These are phyloP conservation scores for Pseudozyma pruni DNA, from an alignment of 1,284 basidiomycete genomes.

Conservation along the genomic window DNA sequence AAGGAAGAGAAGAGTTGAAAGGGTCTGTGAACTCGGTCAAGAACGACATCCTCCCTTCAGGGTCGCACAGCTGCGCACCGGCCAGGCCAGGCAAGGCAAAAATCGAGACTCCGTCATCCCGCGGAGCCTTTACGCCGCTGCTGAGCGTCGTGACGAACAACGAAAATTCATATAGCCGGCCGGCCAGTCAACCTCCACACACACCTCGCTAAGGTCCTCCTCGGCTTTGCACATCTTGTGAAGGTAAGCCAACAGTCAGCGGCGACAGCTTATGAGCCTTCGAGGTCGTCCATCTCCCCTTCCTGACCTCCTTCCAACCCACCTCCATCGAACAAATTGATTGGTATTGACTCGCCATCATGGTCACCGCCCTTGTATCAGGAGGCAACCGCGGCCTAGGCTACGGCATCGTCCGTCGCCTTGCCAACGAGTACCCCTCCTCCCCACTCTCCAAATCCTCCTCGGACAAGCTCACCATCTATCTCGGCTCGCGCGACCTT, in stretches of 20 bases:
- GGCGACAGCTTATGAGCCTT: no score
- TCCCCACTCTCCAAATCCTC: slow-evolving; percentile 26
- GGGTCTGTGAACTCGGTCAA: no score
- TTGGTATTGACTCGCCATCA: neutral
- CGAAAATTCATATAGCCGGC: neutral
- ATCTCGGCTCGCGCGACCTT: slow-evolving; percentile 56
- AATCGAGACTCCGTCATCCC: no score
- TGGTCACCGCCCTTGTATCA: slow-evolving; percentile 51
- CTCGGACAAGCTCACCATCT: slow-evolving; percentile 57
- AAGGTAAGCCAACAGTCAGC: neutral
- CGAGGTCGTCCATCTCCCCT: no score
- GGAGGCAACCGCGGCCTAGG: slow-evolving; percentile 48
- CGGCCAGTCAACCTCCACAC: neutral
- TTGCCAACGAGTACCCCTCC: slow-evolving; percentile 53
- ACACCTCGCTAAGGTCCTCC: neutral
- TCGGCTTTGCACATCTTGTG: neutral
- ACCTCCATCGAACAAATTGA: no score
- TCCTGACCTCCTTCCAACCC: no score
- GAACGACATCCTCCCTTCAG: no score
- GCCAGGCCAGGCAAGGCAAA: no score
- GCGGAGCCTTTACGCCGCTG: no score
- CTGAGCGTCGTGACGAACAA: no score
- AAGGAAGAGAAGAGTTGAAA: no score
- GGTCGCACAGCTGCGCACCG: no score
- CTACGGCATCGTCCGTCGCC: slow-evolving; percentile 56